Evolutionary conservation across 371 early-diverging fungal genomes (phyloP), one percentile per base, ranked within the genome.

Genomic region (Chytridium lagenaria): DNA sequence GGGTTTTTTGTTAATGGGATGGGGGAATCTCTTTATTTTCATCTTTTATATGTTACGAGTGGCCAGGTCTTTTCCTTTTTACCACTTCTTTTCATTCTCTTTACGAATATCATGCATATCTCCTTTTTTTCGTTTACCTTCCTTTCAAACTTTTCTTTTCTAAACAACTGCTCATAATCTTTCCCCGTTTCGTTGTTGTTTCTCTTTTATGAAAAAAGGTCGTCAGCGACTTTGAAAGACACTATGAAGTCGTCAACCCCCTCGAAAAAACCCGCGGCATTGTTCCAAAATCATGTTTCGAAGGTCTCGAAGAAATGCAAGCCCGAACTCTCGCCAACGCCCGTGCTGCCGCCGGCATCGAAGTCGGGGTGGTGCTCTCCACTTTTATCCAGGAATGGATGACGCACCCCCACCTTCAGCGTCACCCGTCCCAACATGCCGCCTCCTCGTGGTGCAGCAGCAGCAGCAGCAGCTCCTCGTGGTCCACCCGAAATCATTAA

Each of bases 191-290:
- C n/a, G n/a, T n/a, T n/a, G n/a, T n/a, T n/a, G n/a, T n/a, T n/a
- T n/a, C n/a, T n/a, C n/a, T n/a, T n/a, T n/a, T n/a, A n/a, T n/a
- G n/a, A n/a, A n/a, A n/a, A n/a, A n/a, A 79, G 78, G 80, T 90
- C 31, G 92, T 90, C 49, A 87, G 90, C 80, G 93, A 93, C 61
- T 86, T 88, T 70, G 92, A 93, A 77, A 83, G 88, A 55, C 92
- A 91, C 90, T 96, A 90, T 77, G 92, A 94, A 68, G 97, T 93
- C 1, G 88, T 88, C 59, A 94, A 96, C 75, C 95, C 95, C 37
- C 81, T 90, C 44, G 88, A 89, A n/a, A 89, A 92, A 66, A 78
- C 85, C 10, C 86, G 90, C 38, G 97, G 97, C 3, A 78, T 90
- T 51, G 95, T 94, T 28, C 95, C 95, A 16, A 90, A 90, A 7